These are phyloP conservation scores for Psidium friedrichsthalianum DNA, from an alignment of 345 rosid genomes.

Conservation along the genomic window DNA sequence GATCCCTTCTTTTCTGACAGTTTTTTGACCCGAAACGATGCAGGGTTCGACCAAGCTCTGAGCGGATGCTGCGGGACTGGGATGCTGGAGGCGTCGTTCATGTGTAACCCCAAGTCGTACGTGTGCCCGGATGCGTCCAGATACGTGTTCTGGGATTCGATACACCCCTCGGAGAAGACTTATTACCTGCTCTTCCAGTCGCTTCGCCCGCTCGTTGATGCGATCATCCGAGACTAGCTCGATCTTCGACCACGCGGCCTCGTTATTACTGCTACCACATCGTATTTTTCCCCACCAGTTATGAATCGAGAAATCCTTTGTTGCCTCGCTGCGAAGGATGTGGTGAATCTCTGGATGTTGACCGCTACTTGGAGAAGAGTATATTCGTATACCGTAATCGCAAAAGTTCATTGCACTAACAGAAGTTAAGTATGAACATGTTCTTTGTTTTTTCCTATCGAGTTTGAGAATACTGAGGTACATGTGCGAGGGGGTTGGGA, in stretches of 20 bases:
- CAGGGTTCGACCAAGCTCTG: constrained; percentile 47
- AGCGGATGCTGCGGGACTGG: constrained; percentile 85
- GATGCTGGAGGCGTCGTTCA: constrained; percentile 33
- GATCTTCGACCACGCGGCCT: not conserved
- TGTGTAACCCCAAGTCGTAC: constrained; percentile 53
- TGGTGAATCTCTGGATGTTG: not conserved
- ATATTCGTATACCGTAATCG: not conserved
- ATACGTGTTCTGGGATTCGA: constrained; percentile 74
- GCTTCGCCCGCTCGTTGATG: constrained; percentile 22
- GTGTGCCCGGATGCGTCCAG: constrained; percentile 58
- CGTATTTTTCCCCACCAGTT: not conserved
- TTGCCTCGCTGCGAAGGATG: not conserved
- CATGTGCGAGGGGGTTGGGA: not conserved
- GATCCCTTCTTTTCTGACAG: not conserved
- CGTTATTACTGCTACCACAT: not conserved
- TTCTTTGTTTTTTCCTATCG: not conserved
- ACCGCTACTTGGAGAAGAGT: not conserved
- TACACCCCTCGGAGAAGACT: constrained; percentile 66
- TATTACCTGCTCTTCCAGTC: constrained; percentile 24
- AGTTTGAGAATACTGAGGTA: not conserved
- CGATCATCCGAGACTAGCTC: constrained; percentile 2
- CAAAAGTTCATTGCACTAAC: not conserved
- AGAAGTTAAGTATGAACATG: not conserved
- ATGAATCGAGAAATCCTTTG: not conserved
- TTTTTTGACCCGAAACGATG: not conserved